Conservation (phyloP, 257 asterid genomes). For the Avicennia marina region DNA sequence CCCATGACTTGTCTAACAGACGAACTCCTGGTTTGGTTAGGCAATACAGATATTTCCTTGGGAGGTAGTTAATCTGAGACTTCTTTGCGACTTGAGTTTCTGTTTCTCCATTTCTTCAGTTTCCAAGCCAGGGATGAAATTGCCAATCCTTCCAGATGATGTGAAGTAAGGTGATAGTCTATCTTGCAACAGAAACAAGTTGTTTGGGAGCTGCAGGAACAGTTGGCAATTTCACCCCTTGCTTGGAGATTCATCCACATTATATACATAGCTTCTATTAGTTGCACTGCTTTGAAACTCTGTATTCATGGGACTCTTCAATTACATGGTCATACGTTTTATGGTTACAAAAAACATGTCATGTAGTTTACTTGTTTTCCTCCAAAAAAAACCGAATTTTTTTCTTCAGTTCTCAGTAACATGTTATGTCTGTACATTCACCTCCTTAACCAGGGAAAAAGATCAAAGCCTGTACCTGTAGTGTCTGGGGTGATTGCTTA, state of each 20-base stretch:
- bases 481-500: too few relatives aligned
- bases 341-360: neutral
- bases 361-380: neutral
- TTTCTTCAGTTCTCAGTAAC: too few relatives aligned
- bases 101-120: conserved; percentile 2
- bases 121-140: neutral
- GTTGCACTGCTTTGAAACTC: neutral
- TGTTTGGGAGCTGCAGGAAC: neutral
- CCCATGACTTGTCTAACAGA: conserved; percentile 63
- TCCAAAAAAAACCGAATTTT: too few relatives aligned
- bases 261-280: neutral
- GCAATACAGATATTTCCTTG: conserved; percentile 82
- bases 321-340: neutral
- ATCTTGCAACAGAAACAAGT: too few relatives aligned
- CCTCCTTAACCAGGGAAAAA: too few relatives aligned
- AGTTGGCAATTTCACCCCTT: neutral
- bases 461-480: too few relatives aligned
- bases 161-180: too few relatives aligned
- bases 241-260: neutral
- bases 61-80: conserved; percentile 52
- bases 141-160: conserved; percentile 2
- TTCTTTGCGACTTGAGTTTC: neutral
- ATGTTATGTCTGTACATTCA: too few relatives aligned
- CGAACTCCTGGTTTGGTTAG: conserved; percentile 56
- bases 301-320: neutral